Evolutionary conservation across 306 rosid species (phyloP), one percentile per base, ranked within the genome.

Genomic region (Castanea mollissima): DNA sequence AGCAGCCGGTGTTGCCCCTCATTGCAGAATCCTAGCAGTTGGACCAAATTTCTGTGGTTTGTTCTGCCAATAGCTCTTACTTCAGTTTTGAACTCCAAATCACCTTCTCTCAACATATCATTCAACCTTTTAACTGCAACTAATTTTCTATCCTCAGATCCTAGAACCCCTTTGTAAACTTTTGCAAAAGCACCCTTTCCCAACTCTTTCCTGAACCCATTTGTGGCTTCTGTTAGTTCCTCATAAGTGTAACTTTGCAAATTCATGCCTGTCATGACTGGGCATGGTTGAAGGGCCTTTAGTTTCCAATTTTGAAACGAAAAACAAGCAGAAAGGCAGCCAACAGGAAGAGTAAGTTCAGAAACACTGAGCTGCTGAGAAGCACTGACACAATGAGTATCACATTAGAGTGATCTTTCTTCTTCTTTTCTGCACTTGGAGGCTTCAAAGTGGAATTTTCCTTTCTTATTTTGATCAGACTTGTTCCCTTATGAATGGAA

Each of bases 11-110:
- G 71, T 23, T 34, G 59, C 11, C 77, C 84, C 55, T 87, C 84
- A 2, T 87, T 76, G 41, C 88, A 87, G 8, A 70, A 87, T 18
- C 90, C 84, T 6, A 84, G 44, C 38, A 87, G 49, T 52, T 52
- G 68, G 14, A 87, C 82, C 1, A 81, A 59, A 62, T 84, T 87
- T 74, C 75, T 81, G 77, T 76, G 90, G 69, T 83, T 84, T 2
- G 81, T 86, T 55, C 41, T 76, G 6, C 85, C 88, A 29, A 85
- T 78, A 20, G 54, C 82, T 2, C 69, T 74, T 10, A 85, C 65
- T 74, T 85, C 86, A 0, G 84, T 51, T 59, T 75, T 75, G 75
- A 86, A 86, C 27, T 81, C 90, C 58, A 51, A 72, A 3, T 80
- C 88, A 20, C 81, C 69, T 5, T 82, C 86, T 13, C 67, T 68